Conservation (phyloP, 345 rosid species). For the Excoecaria cochinchinensis region DNA sequence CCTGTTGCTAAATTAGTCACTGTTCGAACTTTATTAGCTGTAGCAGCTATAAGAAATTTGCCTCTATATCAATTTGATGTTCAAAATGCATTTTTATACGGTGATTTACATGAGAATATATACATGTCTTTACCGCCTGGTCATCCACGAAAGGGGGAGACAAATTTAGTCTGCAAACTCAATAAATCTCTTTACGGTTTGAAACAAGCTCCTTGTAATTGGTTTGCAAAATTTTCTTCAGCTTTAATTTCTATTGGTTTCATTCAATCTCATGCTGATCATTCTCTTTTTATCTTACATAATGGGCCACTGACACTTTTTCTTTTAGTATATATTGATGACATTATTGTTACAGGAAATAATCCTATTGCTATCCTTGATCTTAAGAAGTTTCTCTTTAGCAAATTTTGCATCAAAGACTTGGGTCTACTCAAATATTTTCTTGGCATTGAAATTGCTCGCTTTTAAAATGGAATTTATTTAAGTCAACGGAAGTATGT, state of each 20-base stretch:
- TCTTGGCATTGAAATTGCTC: not conserved
- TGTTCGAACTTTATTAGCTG: not conserved
- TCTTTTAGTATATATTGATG: not conserved
- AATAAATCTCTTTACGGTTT: not conserved
- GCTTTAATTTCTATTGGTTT: not conserved
- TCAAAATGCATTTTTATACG: too few relatives aligned
- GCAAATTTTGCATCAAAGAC: not conserved
- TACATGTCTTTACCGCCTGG: not conserved
- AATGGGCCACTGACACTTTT: not conserved
- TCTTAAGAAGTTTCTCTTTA: not conserved
- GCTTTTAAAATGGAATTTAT: too few relatives aligned
- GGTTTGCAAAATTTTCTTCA: not conserved
- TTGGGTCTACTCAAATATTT: not conserved
- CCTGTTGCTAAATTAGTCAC: not conserved
- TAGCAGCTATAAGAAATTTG: not conserved
- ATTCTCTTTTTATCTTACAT: not conserved
- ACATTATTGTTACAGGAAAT: not conserved
- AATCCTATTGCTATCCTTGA: not conserved
- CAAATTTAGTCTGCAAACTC: not conserved
- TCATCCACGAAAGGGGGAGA: not conserved
- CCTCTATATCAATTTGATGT: not conserved
- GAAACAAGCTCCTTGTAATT: not conserved
- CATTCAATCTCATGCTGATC: not conserved
- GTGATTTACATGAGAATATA: not conserved
- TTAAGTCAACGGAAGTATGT: not conserved